Base-by-base conservation (phyloP, 495 filamentous ascomycete species). In the Endocarpon pusillum region DNA sequence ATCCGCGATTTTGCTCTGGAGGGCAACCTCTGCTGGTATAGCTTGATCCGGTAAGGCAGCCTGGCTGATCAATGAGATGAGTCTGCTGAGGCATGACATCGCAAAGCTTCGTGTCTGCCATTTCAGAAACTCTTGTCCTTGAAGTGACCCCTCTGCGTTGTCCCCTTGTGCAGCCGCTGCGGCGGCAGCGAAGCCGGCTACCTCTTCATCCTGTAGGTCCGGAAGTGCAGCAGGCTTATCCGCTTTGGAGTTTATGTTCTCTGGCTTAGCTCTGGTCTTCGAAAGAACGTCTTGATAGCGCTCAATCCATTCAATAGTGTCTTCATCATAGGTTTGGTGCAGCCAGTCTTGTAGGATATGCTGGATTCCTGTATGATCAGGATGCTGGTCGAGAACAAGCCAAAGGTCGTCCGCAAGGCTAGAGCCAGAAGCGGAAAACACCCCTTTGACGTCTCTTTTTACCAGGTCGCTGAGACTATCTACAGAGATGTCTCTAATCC, bases 61-160 rank as follows among this genome's bases (percentile, higher is more conserved):
- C 54, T 81, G 83, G 29, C 67, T 71, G 8, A 87, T 69, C 18
- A 81, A 66, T 5, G 63, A 49, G 33, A 96, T 66, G 11, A 99
- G 70, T 32, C 91, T 82, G 35, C 75, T 77, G n/a, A 99, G 64
- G 50, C 81, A 87, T 42, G 74, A 73, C 74, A 99, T 83, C 17
- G 81, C 85, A 48, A 96, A 96, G 19, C 83, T 84, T 16, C 85
- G 81, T 19, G 92, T 87, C 47, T 96, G 89, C 89, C 91, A 96
- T 44, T 84, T 72, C 42, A 99, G 53, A 1, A 89, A 67, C 51
- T 99, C 89, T 51, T 89, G 85, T 18, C 80, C 76, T 2, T 71
- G 63, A 19, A 66, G 65, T 27, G 70, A 54, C n/a, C 67, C 61
- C 16, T 59, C 53, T 8, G 67, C 58, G 26, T 71, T 57, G 8